Base-by-base conservation (phyloP, 2,329 filamentous ascomycete genomes). In the Neurospora sp. region DNA sequence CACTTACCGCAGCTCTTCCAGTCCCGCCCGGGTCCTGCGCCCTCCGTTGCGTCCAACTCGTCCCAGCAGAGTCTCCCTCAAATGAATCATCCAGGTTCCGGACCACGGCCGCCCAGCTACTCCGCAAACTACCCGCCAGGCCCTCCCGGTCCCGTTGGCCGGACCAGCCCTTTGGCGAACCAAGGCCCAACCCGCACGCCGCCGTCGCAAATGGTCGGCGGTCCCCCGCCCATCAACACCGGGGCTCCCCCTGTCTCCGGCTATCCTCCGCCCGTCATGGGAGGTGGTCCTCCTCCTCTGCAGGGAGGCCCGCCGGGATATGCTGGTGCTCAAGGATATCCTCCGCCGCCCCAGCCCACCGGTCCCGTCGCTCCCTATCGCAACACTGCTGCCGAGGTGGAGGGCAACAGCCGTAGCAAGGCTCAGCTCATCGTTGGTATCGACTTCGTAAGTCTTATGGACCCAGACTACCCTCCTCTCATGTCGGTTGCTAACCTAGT, bases 351-450 rank as follows among this genome's bases (percentile, higher is more conserved):
- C 36, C 72, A 73, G 52, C 72, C 73, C 38, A 67, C 71, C 12
- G 74, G 73, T 10, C 80, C 81, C 57, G 78, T 81, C 68, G 81
- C 80, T 76, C 80, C 75, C 74, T 82, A 79, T 79, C 80, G 76
- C 76, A 82, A 76, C 73, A 81, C 75, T 17, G 86, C 87, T 65
- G 85, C 86, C 70, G 95, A 98, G 81, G 92, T 97, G 41, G 93
- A 97, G 76, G 94, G 92, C 71, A 92, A 90, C 76, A 93, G 91
- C 77, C 89, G 92, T 79, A 97, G 91, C 83, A 97, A 97, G 85
- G 92, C 96, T 68, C 96, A 98, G 84, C 85, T 99, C 77, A 99
- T 99, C 80, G 96, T 99, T 69, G 96, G 96, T 75, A 98, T 99
- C 79, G 96, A 99, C 82, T 99, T 99, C 85, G 96, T 97, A 84